Percentiles rank a stretch among this genome's conserved stretches.
phyloP scores from a whole-genome alignment of 306 rosid genomes.

The Lathyrus tuberosus region DNA sequence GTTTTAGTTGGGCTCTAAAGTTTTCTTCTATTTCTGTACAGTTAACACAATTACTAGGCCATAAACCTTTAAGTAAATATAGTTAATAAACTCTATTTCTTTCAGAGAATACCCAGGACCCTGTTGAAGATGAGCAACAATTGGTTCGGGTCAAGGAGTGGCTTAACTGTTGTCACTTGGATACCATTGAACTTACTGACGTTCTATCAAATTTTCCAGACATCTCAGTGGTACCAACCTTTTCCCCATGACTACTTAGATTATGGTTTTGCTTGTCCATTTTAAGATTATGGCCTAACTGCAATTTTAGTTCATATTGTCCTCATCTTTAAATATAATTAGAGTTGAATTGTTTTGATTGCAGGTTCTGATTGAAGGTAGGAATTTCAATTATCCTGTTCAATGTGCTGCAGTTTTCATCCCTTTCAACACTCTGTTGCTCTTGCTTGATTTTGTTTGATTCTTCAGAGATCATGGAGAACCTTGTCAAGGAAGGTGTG shows the following conservation, averaged over 20 bases:
- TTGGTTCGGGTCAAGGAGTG: constrained; percentile 73
- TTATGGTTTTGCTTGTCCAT: constrained; percentile 11
- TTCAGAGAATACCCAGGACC: constrained; percentile 81
- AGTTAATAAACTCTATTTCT: constrained; percentile 29
- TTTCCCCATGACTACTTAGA: constrained; percentile 9
- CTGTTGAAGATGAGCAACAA: constrained; percentile 80
- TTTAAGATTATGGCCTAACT: constrained; percentile 20
- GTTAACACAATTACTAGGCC: constrained; percentile 15
- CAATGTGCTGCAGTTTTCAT: constrained; percentile 31
- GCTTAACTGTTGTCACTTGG: constrained; percentile 65
- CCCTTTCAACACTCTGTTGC: constrained; percentile 17
- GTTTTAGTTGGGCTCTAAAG: not conserved
- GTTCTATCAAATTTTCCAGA: constrained; percentile 85
- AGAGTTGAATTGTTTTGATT: constrained; percentile 36
- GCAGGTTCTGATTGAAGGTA: constrained; percentile 92
- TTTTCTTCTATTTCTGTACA: constrained; percentile 8
- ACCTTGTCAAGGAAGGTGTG: constrained; percentile 66
- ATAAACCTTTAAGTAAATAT: not conserved
- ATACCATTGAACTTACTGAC: constrained; percentile 69
- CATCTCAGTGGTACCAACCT: constrained; percentile 71
- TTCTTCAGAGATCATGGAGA: constrained; percentile 73
- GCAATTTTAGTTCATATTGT: constrained; percentile 24
- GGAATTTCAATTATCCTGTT: constrained; percentile 21
- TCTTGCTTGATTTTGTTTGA: constrained; percentile 42
- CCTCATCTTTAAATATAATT: constrained; percentile 30